These are phyloP conservation scores for Fusarium goolgardi DNA, from an alignment of 2,329 filamentous ascomycete genomes.

Conservation along the genomic window DNA sequence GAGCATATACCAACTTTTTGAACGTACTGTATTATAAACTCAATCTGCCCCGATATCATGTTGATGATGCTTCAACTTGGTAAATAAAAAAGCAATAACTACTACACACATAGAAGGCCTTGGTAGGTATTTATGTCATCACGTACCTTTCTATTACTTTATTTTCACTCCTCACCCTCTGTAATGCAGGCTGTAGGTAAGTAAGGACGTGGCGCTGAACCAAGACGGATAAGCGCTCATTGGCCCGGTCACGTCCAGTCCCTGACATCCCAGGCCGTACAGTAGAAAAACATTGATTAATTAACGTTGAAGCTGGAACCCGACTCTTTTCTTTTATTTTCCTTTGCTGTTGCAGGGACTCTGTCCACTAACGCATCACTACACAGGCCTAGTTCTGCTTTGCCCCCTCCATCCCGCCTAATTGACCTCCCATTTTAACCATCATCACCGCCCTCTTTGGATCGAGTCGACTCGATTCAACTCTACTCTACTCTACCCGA, in stretches of 20 bases:
- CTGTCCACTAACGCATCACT: conserved; percentile 51
- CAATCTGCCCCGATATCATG: not conserved
- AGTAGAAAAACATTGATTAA: conserved; percentile 25
- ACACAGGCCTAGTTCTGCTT: conserved; percentile 34
- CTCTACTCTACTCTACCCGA: conserved; percentile 29
- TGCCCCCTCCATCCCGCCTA: conserved; percentile 24
- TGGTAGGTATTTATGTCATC: conserved; percentile 22
- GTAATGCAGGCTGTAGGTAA: conserved; percentile 15
- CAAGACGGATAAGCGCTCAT: conserved; percentile 46
- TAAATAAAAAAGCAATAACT: not conserved
- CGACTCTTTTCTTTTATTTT: conserved; percentile 44
- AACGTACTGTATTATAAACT: not conserved
- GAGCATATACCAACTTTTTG: not conserved
- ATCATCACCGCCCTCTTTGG: conserved; percentile 37
- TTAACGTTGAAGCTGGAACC: conserved; percentile 37
- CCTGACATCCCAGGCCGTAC: conserved; percentile 34
- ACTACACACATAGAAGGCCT: not conserved
- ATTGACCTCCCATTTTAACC: conserved; percentile 36
- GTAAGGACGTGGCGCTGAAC: conserved; percentile 47
- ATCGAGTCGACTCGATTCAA: conserved; percentile 36
- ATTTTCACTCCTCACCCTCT: not conserved
- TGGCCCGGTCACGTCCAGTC: conserved; percentile 47
- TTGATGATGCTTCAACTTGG: not conserved
- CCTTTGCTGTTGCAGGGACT: conserved; percentile 41
- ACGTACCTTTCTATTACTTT: conserved; percentile 8